Evolutionary conservation across 2,329 filamentous ascomycete genomes (phyloP).

Genomic region (Stachybotrys chartarum): DNA sequence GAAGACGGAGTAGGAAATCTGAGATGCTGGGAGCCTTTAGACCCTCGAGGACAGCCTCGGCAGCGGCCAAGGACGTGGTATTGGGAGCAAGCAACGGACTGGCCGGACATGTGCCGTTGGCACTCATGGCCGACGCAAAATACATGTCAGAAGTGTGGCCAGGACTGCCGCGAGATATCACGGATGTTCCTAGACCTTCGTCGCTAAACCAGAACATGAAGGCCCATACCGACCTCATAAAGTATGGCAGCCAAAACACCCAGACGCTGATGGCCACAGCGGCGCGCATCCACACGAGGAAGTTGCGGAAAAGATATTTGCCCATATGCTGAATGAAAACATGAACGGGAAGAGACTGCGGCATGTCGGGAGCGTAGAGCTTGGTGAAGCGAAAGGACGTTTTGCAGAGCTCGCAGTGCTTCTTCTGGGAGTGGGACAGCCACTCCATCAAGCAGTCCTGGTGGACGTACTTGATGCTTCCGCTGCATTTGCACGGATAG

Average conservation of each 20-base stretch:
- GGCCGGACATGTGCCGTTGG: slow-evolving; percentile 23
- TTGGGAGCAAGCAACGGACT: slow-evolving; percentile 24
- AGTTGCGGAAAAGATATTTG: slow-evolving; percentile 62
- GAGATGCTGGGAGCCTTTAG: slow-evolving; percentile 22
- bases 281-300: slow-evolving; percentile 73
- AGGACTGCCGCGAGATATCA: slow-evolving; percentile 17
- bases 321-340: slow-evolving; percentile 75
- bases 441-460: slow-evolving; percentile 98
- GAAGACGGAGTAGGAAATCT: slow-evolving; percentile 22
- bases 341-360: slow-evolving; percentile 67
- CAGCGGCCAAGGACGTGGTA: slow-evolving; percentile 22
- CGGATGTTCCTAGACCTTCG: slow-evolving; percentile 47
- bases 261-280: slow-evolving; percentile 77
- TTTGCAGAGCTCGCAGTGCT: slow-evolving; percentile 98
- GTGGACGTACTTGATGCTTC: slow-evolving; percentile 97
- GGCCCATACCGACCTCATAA: slow-evolving; percentile 88
- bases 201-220: slow-evolving; percentile 93
- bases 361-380: slow-evolving; percentile 93
- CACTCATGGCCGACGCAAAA: slow-evolving; percentile 16
- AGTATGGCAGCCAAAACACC: slow-evolving; percentile 81
- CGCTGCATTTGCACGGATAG: slow-evolving; percentile 97
- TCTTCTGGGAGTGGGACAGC: slow-evolving; percentile 98
- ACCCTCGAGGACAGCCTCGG: slow-evolving; percentile 20
- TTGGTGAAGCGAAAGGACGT: slow-evolving; percentile 98
- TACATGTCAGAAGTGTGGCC: slow-evolving; percentile 18